Evolutionary conservation across 495 filamentous ascomycete species (phyloP), one percentile per base, ranked within the genome.

Genomic region (Talaromyces trachyspermus): DNA sequence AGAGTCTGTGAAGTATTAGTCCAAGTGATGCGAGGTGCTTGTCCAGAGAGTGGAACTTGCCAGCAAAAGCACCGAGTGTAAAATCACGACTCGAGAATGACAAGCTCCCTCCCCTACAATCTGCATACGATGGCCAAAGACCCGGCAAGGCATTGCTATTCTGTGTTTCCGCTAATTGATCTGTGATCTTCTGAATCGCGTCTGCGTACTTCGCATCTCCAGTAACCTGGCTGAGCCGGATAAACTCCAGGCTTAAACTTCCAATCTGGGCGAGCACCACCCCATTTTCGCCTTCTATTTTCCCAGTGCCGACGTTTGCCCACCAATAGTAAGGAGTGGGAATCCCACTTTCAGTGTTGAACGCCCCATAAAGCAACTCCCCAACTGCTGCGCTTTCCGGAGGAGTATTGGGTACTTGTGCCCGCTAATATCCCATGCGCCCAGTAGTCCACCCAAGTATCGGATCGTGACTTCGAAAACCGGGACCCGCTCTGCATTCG

Each of bases 181-280:
- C 66, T 12, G 85, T 86, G 55, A 98, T 88, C 19, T 92, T 79
- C 51, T 90, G 86, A 30, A 95, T 76, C 4, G 92, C 92, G 60
- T 97, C 92, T 54, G 87, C 97, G 66, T 95, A 98, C 53, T 82
- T 90, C 1, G 80, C 63, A 37, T 97, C 76, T 15, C 80, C 75
- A 6, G 90, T 97, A 38, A 97, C 66, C 63, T 97, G 92, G 2
- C 94, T 81, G 26, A 98, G 74, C 6, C 92, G 79, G 3, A 91
- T 98, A 57, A 97, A 96, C 63, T 98, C 92, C 60, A 98, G 71
- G 22, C 81, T 81, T 36, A 98, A 68, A 20, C 87, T 89, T 0
- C 89, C 94, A 24, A 96, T 59, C 59, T 98, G 94, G 0, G 92
- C 89, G 26, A 94, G 64, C 27, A 76, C 22, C 29, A 45, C 42